A percentile compares a stretch with the other conserved stretches of the same genome.
Conservation (phyloP, 1,139 yeast species). For the Pichia norvegensis region DNA sequence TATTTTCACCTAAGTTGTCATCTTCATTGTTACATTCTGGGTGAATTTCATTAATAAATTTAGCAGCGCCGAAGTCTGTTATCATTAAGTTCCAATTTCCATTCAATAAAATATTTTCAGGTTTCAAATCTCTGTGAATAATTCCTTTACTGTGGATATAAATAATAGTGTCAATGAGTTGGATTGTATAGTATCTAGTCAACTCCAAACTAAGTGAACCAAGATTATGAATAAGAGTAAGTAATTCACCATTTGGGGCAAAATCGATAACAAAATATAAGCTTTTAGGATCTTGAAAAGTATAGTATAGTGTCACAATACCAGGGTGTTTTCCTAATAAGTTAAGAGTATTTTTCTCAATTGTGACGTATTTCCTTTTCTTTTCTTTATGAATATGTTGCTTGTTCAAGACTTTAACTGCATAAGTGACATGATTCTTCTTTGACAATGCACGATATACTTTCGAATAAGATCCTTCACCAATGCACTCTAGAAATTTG, state of each 20-base stretch:
- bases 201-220: constrained; percentile 75
- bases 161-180: constrained; percentile 54
- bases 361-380: constrained; percentile 91
- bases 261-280: constrained; percentile 87
- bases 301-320: constrained; percentile 77
- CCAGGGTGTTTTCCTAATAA: constrained; percentile 83
- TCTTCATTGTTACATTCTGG: constrained; percentile 8
- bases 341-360: constrained; percentile 88
- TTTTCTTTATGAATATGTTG: constrained; percentile 91
- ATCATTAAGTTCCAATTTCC: constrained; percentile 60
- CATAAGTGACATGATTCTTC: constrained; percentile 66
- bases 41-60: constrained; percentile 32
- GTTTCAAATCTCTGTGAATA: constrained; percentile 74
- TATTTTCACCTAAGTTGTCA: constrained; percentile 33
- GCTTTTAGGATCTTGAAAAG: constrained; percentile 86
- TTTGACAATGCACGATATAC: constrained; percentile 82
- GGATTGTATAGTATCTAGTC: constrained; percentile 62
- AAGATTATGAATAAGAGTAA: constrained; percentile 67
- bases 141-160: constrained; percentile 71
- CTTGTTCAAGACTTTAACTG: constrained; percentile 86
- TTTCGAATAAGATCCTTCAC: constrained; percentile 95
- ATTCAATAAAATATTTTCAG: constrained; percentile 65
- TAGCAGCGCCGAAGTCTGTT: constrained; percentile 79
- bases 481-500: constrained; percentile 76
- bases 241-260: constrained; percentile 87